These are phyloP conservation scores for Salix udensis DNA, from an alignment of 345 rosid species.

Conservation along the genomic window DNA sequence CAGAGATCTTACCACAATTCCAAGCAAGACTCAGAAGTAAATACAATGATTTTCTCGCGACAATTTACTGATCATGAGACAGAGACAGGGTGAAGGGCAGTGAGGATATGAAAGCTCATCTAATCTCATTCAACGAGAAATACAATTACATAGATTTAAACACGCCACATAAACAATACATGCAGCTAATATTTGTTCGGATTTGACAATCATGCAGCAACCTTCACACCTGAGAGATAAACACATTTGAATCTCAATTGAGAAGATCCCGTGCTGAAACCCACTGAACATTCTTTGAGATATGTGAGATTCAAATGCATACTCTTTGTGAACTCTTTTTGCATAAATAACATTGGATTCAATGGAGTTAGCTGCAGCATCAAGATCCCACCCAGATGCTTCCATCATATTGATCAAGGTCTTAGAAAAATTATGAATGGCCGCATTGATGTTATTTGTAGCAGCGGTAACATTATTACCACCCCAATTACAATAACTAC, in stretches of 20 bases:
- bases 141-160: slow-evolving; percentile 15
- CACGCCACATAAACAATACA: slow-evolving; percentile 11
- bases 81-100: not conserved
- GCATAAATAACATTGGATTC: slow-evolving; percentile 69
- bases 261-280: slow-evolving; percentile 62
- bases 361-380: slow-evolving; percentile 74
- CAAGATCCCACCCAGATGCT: slow-evolving; percentile 94
- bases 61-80: not conserved
- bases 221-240: slow-evolving; percentile 67
- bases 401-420: slow-evolving; percentile 87
- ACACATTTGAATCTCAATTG: slow-evolving; percentile 28
- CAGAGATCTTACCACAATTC: not conserved
- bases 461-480: no score
- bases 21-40: not conserved
- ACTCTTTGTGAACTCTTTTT: slow-evolving; percentile 79
- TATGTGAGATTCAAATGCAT: slow-evolving; percentile 79
- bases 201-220: slow-evolving; percentile 41
- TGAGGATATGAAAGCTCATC: slow-evolving; percentile 11
- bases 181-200: not conserved
- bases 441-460: not conserved
- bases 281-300: slow-evolving; percentile 78
- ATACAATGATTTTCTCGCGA: not conserved
- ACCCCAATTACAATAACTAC: no score
- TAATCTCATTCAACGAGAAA: slow-evolving; percentile 12
- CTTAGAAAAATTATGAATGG: slow-evolving; percentile 80